These are phyloP conservation scores for Pholiota adiposa DNA, from an alignment of 1,284 basidiomycete species.

Conservation along the genomic window DNA sequence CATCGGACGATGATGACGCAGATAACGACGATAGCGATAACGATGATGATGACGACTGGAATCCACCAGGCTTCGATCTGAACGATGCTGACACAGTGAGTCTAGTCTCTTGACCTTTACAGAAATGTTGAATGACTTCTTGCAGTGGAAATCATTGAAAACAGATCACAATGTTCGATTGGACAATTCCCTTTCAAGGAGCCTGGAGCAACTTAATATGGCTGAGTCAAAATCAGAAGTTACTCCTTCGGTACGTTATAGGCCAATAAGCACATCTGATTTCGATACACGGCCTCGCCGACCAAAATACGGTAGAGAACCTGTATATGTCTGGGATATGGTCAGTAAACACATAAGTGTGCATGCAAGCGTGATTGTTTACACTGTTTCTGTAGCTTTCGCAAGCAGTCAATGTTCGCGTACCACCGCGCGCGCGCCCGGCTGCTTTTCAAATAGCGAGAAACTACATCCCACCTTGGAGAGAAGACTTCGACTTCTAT, in stretches of 20 bases:
- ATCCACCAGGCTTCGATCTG: constrained; percentile 30
- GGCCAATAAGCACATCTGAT: constrained; percentile 16
- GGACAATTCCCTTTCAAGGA: constrained; percentile 1
- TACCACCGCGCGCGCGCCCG: constrained; percentile 11
- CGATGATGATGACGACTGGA: constrained; percentile 24
- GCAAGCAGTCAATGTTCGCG: constrained; percentile 4
- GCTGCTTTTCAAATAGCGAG: constrained; percentile 1
- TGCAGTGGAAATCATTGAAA: constrained; percentile 25
- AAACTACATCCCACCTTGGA: constrained; percentile 19
- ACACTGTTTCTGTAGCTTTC: constrained; percentile 1
- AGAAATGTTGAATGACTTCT: not conserved
- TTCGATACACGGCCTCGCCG: not conserved
- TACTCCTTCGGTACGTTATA: not conserved
- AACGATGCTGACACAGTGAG: constrained; percentile 28
- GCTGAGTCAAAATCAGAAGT: not conserved
- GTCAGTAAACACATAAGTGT: constrained; percentile 10
- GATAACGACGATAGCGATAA: constrained; percentile 5
- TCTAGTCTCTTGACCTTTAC: not conserved
- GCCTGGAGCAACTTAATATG: constrained; percentile 9
- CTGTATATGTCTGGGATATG: constrained; percentile 22
- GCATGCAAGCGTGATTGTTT: too few relatives aligned
- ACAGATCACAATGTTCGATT: constrained; percentile 9
- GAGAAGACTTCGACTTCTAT: constrained; percentile 16
- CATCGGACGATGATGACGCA: constrained; percentile 12
- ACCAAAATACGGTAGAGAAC: not conserved